phyloP scores from a whole-genome alignment of 1,284 basidiomycete genomes.

The Austropuccinia psidii region DNA sequence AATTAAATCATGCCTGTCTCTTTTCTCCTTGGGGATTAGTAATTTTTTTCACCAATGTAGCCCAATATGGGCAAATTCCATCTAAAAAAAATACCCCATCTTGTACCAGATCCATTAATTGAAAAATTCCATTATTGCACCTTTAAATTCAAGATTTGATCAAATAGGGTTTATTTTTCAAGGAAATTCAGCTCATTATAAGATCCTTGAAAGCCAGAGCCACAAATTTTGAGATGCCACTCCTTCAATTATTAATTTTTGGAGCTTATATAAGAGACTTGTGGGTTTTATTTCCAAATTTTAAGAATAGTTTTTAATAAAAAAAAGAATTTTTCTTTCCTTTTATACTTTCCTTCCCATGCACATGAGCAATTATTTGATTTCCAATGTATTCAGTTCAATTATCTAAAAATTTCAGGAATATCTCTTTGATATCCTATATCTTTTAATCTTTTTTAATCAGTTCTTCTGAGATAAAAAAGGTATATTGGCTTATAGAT shows the following conservation, averaged over 20 bases:
- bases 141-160: background rate
- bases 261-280: no score
- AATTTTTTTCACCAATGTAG: background rate
- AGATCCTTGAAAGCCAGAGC: background rate
- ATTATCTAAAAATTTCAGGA: background rate
- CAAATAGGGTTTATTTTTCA: background rate
- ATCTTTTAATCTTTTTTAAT: background rate
- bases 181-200: background rate
- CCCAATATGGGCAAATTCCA: background rate
- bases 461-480: background rate
- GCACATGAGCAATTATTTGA: background rate
- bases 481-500: background rate
- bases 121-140: background rate
- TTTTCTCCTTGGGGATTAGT: background rate
- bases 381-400: background rate
- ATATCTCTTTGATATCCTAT: background rate
- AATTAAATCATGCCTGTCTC: no score
- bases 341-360: background rate
- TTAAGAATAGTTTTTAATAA: no score
- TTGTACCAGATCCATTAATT: background rate
- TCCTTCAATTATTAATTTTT: background rate
- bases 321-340: background rate
- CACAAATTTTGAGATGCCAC: background rate
- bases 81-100: background rate
- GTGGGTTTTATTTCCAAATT: no score